These are phyloP conservation scores for Plenodomus tracheiphilus DNA, from an alignment of 2,329 filamentous ascomycete species.

Conservation along the genomic window DNA sequence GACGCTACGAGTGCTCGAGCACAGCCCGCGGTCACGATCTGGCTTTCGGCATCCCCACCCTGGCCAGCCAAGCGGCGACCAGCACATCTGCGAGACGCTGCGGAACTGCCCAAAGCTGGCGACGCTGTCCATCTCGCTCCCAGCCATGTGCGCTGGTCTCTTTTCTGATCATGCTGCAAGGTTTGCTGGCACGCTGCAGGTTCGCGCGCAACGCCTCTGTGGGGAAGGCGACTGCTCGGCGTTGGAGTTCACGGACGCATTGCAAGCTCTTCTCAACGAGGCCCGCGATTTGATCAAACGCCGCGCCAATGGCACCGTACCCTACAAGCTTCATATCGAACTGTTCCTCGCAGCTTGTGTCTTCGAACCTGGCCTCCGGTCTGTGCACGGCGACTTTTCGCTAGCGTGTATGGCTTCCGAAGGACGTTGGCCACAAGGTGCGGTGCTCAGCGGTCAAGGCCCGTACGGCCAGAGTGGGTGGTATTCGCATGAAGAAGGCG, in stretches of 20 bases:
- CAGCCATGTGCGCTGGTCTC: slow-evolving; percentile 52
- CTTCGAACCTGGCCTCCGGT: slow-evolving; percentile 52
- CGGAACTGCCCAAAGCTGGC: slow-evolving; percentile 52
- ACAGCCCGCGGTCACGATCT: slow-evolving; percentile 57
- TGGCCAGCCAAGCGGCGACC: slow-evolving; percentile 47
- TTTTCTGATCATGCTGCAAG: slow-evolving; percentile 50
- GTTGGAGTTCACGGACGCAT: slow-evolving; percentile 38
- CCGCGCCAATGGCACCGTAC: slow-evolving; percentile 43
- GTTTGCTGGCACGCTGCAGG: slow-evolving; percentile 54
- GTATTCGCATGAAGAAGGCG: slow-evolving; percentile 54
- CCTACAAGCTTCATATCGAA: slow-evolving; percentile 50
- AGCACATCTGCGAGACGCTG: slow-evolving; percentile 55
- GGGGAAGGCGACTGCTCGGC: slow-evolving; percentile 42
- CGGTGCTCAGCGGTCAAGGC: slow-evolving; percentile 49
- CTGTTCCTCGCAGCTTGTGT: slow-evolving; percentile 57
- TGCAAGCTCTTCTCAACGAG: slow-evolving; percentile 47
- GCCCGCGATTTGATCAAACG: slow-evolving; percentile 47
- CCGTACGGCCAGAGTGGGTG: slow-evolving; percentile 55
- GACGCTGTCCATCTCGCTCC: slow-evolving; percentile 54
- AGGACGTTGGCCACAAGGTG: slow-evolving; percentile 48
- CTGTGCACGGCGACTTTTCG: slow-evolving; percentile 55
- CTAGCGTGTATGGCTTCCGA: slow-evolving; percentile 47
- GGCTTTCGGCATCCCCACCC: slow-evolving; percentile 57
- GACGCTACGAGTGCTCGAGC: slow-evolving; percentile 56
- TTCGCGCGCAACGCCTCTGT: slow-evolving; percentile 54